Evolutionary conservation across 768 basidiomycete species (phyloP), one percentile per base, ranked within the genome.

Genomic region (Ramaria rubella): DNA sequence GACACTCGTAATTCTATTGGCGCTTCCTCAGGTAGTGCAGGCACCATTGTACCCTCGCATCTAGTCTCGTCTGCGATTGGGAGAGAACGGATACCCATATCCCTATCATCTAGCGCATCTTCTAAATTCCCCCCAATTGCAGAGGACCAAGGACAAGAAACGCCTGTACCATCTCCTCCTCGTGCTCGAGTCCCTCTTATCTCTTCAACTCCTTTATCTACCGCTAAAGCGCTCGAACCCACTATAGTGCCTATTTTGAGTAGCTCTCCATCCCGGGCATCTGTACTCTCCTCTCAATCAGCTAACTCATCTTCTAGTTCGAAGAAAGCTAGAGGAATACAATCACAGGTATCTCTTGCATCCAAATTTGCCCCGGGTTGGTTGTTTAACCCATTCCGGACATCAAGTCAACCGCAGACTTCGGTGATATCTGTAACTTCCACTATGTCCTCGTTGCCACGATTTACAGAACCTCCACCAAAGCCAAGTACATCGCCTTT

Each of bases 341-440:
- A 71, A 40, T 64, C 67, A 5, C 77, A 75, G 26, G 65, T 70
- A 3, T 72, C 76, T 1, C 55, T 81, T 1, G 71, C 77, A 11
- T 82, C 86, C 2, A 87, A 82, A 63, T 75, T 88, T 38, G 74
- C 87, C 1, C 80, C 87, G 1, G 77, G 85, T n/a, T 90, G 89
- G 89, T 69, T 90, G 11, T 85, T 89, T 68, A 87, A 83, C 63
- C 79, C 84, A 5, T 90, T 91, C 68, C 75, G 86, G 31, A 82
- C 74, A 1, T 74, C 78, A 6, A 81, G 78, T 60, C 84, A 87
- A 65, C 77, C 85, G 1, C 82, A 86, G 60, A 82, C 81, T 1
- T 77, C 78, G 2, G 70, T 78, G 14, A 72, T 81, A 5, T 80
- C 79, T 27, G 81, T 76, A 2, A 77, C 79, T 4, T 76, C 77